These are phyloP conservation scores for Globisporangium uncinulatum DNA, from an alignment of 352 stramenopile species.

Conservation along the genomic window DNA sequence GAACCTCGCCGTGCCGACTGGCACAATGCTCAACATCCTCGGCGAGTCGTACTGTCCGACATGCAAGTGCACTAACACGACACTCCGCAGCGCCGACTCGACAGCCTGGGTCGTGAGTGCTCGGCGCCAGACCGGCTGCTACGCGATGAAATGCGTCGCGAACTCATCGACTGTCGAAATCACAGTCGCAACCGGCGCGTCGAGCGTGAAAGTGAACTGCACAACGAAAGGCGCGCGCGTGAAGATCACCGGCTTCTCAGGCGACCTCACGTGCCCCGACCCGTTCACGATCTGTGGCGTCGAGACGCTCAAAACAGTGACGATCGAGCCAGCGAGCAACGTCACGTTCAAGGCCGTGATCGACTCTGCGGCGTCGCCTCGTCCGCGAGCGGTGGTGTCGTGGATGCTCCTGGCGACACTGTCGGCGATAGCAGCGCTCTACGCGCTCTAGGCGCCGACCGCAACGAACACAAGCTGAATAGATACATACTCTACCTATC, in stretches of 20 bases:
- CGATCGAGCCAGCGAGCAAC: neutral
- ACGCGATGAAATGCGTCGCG: conserved; percentile 55
- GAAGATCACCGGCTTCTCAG: conserved; percentile 38
- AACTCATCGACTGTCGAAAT: conserved; percentile 31
- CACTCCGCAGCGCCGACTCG: conserved; percentile 56
- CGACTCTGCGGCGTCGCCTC: neutral
- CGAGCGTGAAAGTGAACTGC: conserved; percentile 32
- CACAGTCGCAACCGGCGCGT: conserved; percentile 20
- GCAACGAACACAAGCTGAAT: neutral
- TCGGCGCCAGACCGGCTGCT: conserved; percentile 68
- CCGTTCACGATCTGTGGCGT: conserved; percentile 44
- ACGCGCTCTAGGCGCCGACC: neutral
- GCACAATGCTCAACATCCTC: conserved; percentile 65
- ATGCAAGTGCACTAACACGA: conserved; percentile 67
- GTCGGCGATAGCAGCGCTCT: neutral
- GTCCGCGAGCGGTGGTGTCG: neutral
- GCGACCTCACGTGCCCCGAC: conserved; percentile 59
- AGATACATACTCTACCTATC: neutral
- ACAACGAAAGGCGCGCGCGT: conserved; percentile 30
- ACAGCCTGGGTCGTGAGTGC: conserved; percentile 47
- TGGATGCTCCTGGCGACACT: neutral
- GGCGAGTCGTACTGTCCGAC: conserved; percentile 70
- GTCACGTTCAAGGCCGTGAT: neutral
- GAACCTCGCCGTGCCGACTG: conserved; percentile 42
- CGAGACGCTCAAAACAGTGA: neutral